A percentile compares a stretch with the other conserved stretches of the same genome.
Evolutionary conservation across 352 stramenopile genomes (phyloP).

Genomic region (Halophytophthora batemanensis): DNA sequence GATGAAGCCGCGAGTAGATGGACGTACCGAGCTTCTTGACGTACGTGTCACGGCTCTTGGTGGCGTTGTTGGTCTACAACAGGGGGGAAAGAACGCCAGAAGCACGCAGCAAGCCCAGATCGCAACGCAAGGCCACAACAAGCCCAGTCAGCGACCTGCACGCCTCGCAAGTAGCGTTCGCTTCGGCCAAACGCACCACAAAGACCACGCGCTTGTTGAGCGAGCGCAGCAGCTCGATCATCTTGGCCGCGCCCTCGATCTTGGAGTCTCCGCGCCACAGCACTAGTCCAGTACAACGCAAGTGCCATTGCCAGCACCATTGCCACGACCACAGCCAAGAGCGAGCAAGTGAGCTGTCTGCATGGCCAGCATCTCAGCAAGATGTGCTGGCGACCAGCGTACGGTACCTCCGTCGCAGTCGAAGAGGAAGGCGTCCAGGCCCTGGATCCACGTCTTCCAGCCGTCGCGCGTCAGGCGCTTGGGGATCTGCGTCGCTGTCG

Average conservation of each 20-base stretch:
- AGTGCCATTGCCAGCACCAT: not conserved
- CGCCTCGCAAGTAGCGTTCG: too few species aligned
- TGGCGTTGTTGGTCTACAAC: slow-evolving; percentile 82
- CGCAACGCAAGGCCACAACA: too few species aligned
- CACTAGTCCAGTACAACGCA: slow-evolving; percentile 25
- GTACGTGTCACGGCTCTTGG: slow-evolving; percentile 75
- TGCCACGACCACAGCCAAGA: too few species aligned
- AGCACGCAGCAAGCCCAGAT: too few species aligned
- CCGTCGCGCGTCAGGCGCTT: slow-evolving; percentile 34
- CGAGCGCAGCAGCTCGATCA: slow-evolving; percentile 60
- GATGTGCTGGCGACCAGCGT: slow-evolving; percentile 1
- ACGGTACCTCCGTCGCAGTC: slow-evolving; percentile 87
- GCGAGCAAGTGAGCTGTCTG: not conserved
- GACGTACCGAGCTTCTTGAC: slow-evolving; percentile 79
- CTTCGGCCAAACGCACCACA: slow-evolving; percentile 38
- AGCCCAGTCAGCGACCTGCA: not conserved
- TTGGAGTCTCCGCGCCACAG: slow-evolving; percentile 62
- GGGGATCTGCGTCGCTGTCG: slow-evolving; percentile 24
- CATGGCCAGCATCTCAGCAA: not conserved
- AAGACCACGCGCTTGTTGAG: slow-evolving; percentile 84
- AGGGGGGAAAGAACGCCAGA: not conserved
- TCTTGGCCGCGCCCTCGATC: slow-evolving; percentile 62
- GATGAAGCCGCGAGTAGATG: not conserved
- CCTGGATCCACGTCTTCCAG: slow-evolving; percentile 59
- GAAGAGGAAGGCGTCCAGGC: slow-evolving; percentile 72